A percentile compares a stretch with the other conserved stretches of the same genome.
Evolutionary conservation across 2,329 filamentous ascomycete genomes (phyloP).

Genomic region (Xylariaceae sp.): DNA sequence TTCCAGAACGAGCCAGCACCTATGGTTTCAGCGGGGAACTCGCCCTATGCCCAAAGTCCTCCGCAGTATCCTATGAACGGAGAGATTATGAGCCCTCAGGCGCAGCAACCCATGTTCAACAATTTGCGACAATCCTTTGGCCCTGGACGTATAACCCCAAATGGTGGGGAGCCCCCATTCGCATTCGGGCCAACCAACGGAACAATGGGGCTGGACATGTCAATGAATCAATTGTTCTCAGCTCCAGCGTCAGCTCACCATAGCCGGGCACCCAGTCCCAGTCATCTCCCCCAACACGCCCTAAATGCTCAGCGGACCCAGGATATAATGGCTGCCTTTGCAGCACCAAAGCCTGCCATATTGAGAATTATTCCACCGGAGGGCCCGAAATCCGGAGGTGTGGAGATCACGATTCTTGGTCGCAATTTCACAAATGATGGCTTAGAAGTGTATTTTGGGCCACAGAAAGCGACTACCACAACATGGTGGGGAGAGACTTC

Average conservation of each 20-base stretch:
- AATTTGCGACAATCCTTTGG: slow-evolving; percentile 40
- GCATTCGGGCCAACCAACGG: slow-evolving; percentile 55
- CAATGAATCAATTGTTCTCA: slow-evolving; percentile 64
- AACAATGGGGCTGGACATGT: slow-evolving; percentile 61
- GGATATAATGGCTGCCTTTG: slow-evolving; percentile 46
- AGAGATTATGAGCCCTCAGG: slow-evolving; percentile 31
- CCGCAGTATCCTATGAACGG: slow-evolving; percentile 40
- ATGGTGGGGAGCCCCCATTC: slow-evolving; percentile 49
- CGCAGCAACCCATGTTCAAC: slow-evolving; percentile 23
- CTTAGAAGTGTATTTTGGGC: slow-evolving; percentile 81
- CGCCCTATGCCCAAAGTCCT: slow-evolving; percentile 50
- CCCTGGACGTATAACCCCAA: slow-evolving; percentile 63
- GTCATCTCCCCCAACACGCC: slow-evolving; percentile 42
- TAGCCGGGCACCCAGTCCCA: slow-evolving; percentile 75
- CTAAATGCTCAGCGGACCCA: slow-evolving; percentile 39
- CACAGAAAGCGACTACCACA: slow-evolving; percentile 61
- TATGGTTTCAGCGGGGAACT: slow-evolving; percentile 41
- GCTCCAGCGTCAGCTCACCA: slow-evolving; percentile 68
- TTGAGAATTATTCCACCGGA: slow-evolving; percentile 81
- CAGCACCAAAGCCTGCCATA: slow-evolving; percentile 58
- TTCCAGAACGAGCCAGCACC: slow-evolving; percentile 25
- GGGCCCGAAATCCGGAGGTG: slow-evolving; percentile 77
- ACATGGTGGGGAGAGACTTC: slow-evolving; percentile 78
- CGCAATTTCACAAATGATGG: slow-evolving; percentile 71
- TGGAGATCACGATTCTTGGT: slow-evolving; percentile 81